A percentile compares a stretch with the other conserved stretches of the same genome.
Conservation (phyloP, 768 basidiomycete genomes). For the Peribolospora baueri region DNA sequence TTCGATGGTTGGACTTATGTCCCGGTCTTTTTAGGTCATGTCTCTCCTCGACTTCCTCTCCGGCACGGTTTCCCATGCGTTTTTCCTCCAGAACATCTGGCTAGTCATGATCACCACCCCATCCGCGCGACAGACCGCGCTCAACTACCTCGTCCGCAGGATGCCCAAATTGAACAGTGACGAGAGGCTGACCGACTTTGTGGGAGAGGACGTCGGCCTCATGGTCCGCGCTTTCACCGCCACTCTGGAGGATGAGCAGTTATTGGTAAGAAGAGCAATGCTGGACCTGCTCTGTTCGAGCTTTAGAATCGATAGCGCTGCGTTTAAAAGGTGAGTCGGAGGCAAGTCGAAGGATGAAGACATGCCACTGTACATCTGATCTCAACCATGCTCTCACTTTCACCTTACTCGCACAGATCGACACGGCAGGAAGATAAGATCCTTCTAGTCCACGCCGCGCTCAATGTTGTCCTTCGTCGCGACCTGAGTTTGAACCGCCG, state of each 20-base stretch:
- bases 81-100: constrained; percentile 93
- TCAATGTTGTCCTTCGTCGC: constrained; percentile 66
- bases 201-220: constrained; percentile 68
- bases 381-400: not conserved
- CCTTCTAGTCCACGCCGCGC: constrained; percentile 66
- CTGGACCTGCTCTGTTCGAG: constrained; percentile 64
- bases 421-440: constrained; percentile 44
- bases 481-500: constrained; percentile 83
- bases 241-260: constrained; percentile 75
- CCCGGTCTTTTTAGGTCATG: constrained; percentile 34
- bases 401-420: not conserved
- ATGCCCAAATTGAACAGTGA: constrained; percentile 43
- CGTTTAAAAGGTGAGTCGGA: constrained; percentile 28
- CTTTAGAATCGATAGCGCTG: constrained; percentile 44
- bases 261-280: constrained; percentile 63
- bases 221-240: constrained; percentile 84
- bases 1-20: not conserved
- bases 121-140: constrained; percentile 53
- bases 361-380: not conserved
- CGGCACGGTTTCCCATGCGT: constrained; percentile 55
- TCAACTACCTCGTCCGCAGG: constrained; percentile 64
- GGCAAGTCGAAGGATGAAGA: constrained; percentile 10
- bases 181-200: constrained; percentile 47
- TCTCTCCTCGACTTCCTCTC: constrained; percentile 56
- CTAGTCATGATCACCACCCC: constrained; percentile 75